Conservation (phyloP, 768 basidiomycete species). For the Suillus placidus region DNA sequence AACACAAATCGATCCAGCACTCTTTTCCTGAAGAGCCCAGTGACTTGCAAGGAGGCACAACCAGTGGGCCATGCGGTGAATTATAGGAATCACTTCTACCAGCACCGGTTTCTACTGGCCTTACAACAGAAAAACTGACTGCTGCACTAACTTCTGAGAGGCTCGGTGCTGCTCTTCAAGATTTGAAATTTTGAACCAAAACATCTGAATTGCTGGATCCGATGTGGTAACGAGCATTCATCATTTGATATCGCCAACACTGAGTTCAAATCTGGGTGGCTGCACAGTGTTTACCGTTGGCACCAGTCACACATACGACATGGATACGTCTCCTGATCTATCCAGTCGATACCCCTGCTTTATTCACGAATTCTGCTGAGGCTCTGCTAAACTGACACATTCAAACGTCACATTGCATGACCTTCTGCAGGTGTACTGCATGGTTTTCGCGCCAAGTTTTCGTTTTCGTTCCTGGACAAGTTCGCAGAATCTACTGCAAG, state of each 20-base stretch:
- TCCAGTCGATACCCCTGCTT: slow-evolving; percentile 12
- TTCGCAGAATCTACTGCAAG: slow-evolving; percentile 16
- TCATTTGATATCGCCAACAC: background rate
- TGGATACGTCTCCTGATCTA: background rate
- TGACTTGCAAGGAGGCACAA: slow-evolving; percentile 15
- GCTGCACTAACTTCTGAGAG: slow-evolving; percentile 4
- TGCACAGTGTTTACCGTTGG: background rate
- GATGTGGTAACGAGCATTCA: background rate
- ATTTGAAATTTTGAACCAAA: slow-evolving; percentile 8
- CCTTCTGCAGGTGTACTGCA: slow-evolving; percentile 19
- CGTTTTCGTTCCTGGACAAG: slow-evolving; percentile 21
- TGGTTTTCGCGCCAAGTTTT: slow-evolving; percentile 25
- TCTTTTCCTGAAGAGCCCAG: slow-evolving; percentile 11
- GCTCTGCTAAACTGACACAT: slow-evolving; percentile 21
- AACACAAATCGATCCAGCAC: slow-evolving; percentile 18
- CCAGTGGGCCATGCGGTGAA: slow-evolving; percentile 5
- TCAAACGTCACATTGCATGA: slow-evolving; percentile 24
- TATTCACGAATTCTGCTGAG: slow-evolving; percentile 19
- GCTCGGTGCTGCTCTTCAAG: slow-evolving; percentile 11
- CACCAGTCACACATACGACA: background rate
- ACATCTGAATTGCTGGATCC: slow-evolving; percentile 14
- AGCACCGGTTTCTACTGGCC: slow-evolving; percentile 7
- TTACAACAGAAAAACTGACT: slow-evolving; percentile 11
- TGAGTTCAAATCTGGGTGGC: no score
- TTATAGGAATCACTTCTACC: slow-evolving; percentile 15